Evolutionary conservation across 495 filamentous ascomycete species (phyloP).

Genomic region (Hypoxylon fragiforme): DNA sequence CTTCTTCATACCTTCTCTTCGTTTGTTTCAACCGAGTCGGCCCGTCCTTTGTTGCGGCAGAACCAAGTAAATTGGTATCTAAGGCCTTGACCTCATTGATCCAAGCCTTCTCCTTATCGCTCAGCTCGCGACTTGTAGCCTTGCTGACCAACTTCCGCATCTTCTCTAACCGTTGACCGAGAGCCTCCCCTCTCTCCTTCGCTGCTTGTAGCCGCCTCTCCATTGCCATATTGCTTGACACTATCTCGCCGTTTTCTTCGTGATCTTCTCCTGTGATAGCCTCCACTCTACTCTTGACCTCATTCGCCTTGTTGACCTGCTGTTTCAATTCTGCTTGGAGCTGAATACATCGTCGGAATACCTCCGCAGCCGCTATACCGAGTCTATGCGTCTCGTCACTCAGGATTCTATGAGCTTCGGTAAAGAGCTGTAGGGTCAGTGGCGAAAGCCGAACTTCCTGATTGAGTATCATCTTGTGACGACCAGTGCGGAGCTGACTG

Average conservation of each 20-base stretch:
- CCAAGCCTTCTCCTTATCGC: constrained; percentile 73
- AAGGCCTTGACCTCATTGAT: constrained; percentile 63
- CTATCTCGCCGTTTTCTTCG: constrained; percentile 46
- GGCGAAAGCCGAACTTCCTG: constrained; percentile 76
- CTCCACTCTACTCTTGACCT: constrained; percentile 68
- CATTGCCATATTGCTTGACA: constrained; percentile 56
- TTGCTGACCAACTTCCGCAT: constrained; percentile 62
- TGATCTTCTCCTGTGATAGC: constrained; percentile 64
- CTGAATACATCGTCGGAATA: constrained; percentile 77
- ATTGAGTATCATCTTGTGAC: constrained; percentile 62
- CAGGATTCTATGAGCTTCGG: constrained; percentile 74
- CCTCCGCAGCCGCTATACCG: constrained; percentile 73
- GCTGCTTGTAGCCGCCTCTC: constrained; percentile 63
- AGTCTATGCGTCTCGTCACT: constrained; percentile 72
- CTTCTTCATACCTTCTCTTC: constrained; percentile 53
- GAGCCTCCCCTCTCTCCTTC: constrained; percentile 59
- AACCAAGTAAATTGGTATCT: constrained; percentile 47
- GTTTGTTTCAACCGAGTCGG: constrained; percentile 40
- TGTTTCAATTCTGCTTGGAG: constrained; percentile 70
- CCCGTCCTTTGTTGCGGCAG: constrained; percentile 32
- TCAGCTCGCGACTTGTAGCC: constrained; percentile 64
- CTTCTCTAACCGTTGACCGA: constrained; percentile 65
- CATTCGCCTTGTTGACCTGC: constrained; percentile 69
- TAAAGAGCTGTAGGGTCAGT: constrained; percentile 73
- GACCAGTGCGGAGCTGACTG: constrained; percentile 61